phyloP scores from a whole-genome alignment of 2,329 filamentous ascomycete species.

The Colletotrichum sansevieriae region DNA sequence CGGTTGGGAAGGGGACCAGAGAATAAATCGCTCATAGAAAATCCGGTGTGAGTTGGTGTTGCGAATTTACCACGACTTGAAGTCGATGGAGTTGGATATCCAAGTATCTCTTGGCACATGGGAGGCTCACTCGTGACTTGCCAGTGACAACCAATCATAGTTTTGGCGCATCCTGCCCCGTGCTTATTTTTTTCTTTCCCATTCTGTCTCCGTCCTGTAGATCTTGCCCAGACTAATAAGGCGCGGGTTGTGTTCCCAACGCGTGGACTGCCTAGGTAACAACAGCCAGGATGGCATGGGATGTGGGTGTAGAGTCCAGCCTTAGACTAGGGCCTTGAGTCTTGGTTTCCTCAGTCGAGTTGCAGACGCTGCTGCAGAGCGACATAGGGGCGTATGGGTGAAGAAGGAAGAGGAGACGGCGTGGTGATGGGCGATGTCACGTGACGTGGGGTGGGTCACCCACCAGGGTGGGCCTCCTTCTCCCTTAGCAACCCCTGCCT shows the following conservation, averaged over 20 bases:
- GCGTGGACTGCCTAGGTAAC: not conserved
- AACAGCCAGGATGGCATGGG: not conserved
- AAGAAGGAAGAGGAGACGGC: not conserved
- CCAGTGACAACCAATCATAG: constrained; percentile 41
- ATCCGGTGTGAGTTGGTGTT: constrained; percentile 11
- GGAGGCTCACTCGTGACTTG: constrained; percentile 39
- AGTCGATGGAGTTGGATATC: constrained; percentile 40
- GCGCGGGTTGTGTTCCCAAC: constrained; percentile 12
- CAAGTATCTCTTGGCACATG: constrained; percentile 41
- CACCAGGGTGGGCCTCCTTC: too few species aligned
- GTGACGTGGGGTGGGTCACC: too few species aligned
- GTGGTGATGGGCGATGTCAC: too few species aligned
- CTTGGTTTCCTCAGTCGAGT: constrained; percentile 5
- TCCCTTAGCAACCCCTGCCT: too few species aligned
- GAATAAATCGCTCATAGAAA: constrained; percentile 42
- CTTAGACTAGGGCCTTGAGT: constrained; percentile 4
- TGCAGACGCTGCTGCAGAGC: not conserved
- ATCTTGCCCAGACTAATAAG: constrained; percentile 13
- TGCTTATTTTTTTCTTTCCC: constrained; percentile 19
- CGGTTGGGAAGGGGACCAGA: constrained; percentile 7
- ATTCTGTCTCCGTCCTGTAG: not conserved
- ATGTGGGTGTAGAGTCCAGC: constrained; percentile 22
- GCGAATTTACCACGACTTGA: constrained; percentile 36
- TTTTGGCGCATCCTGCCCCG: constrained; percentile 41
- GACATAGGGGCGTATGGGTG: not conserved